phyloP scores from a whole-genome alignment of 192 early-diverging fungal species.

The Thamnidium elegans region DNA sequence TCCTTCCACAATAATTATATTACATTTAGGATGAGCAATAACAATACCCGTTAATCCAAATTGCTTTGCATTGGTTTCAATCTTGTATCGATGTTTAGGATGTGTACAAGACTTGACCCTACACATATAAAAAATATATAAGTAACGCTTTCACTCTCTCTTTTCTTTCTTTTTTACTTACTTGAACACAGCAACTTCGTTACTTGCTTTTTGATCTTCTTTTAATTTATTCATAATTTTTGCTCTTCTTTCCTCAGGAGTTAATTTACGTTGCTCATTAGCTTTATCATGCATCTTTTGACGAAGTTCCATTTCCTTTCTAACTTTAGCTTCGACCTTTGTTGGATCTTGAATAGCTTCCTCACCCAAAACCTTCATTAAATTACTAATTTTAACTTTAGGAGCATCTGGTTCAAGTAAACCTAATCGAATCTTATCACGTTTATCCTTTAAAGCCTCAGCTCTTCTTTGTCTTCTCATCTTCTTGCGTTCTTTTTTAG shows the following conservation, averaged over 20 bases:
- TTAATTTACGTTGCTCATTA: constrained; percentile 82
- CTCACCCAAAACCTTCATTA: constrained; percentile 93
- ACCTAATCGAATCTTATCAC: constrained; percentile 92
- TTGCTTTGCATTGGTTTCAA: constrained; percentile 87
- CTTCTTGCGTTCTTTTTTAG: constrained; percentile 89
- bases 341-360: constrained; percentile 96
- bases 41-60: constrained; percentile 79
- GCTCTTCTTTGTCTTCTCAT: constrained; percentile 81
- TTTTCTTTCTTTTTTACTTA: too few relatives aligned
- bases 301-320: constrained; percentile 79
- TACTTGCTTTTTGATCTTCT: constrained; percentile 64
- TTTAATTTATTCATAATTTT: constrained; percentile 74
- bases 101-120: constrained; percentile 75
- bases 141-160: background rate
- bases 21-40: constrained; percentile 68
- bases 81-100: constrained; percentile 87
- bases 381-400: constrained; percentile 87
- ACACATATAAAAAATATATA: constrained; percentile 6
- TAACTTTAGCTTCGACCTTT: constrained; percentile 88
- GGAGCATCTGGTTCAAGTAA: constrained; percentile 89
- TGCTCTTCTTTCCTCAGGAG: constrained; percentile 79
- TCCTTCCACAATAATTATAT: constrained; percentile 91
- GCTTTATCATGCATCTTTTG: constrained; percentile 76
- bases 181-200: constrained; percentile 85
- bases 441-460: constrained; percentile 88